Evolutionary conservation across 2,329 filamentous ascomycete species (phyloP).

Genomic region (Botrytis sinoallii): DNA sequence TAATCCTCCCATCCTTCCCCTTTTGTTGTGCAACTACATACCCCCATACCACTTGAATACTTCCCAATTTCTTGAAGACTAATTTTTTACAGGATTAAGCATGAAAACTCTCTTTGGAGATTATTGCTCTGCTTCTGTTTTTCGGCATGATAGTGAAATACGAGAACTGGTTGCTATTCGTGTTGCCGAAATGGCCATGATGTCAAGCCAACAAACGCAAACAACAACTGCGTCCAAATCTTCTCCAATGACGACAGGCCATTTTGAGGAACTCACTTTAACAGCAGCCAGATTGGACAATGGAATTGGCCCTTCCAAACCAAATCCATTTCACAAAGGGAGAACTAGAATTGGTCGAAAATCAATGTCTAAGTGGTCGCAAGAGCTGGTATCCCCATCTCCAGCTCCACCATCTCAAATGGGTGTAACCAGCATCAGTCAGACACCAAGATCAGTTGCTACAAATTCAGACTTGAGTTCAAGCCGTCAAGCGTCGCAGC

Average conservation of each 20-base stretch:
- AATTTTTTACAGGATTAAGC: conserved; percentile 45
- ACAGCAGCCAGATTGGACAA: not conserved
- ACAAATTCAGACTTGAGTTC: conserved; percentile 19
- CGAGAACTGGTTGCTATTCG: conserved; percentile 30
- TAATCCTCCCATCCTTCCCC: not conserved
- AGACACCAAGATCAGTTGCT: not conserved
- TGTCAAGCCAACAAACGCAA: conserved; percentile 9
- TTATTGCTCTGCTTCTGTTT: conserved; percentile 58
- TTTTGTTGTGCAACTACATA: not conserved
- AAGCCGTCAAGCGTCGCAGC: conserved; percentile 23
- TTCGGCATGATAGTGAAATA: conserved; percentile 65
- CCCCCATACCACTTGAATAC: too few relatives aligned
- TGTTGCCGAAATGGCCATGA: not conserved
- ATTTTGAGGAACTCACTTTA: not conserved
- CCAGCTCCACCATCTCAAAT: not conserved
- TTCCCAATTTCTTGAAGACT: not conserved
- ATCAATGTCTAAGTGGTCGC: not conserved
- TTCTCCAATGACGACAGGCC: not conserved
- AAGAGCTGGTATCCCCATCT: not conserved
- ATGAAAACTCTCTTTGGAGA: conserved; percentile 70
- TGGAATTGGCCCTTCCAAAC: not conserved
- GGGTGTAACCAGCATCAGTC: not conserved
- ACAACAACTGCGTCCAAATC: not conserved
- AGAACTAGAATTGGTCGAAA: not conserved
- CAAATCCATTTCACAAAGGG: not conserved